Conservation (phyloP, 2,329 filamentous ascomycete species). For the Hirsutella thompsonii region DNA sequence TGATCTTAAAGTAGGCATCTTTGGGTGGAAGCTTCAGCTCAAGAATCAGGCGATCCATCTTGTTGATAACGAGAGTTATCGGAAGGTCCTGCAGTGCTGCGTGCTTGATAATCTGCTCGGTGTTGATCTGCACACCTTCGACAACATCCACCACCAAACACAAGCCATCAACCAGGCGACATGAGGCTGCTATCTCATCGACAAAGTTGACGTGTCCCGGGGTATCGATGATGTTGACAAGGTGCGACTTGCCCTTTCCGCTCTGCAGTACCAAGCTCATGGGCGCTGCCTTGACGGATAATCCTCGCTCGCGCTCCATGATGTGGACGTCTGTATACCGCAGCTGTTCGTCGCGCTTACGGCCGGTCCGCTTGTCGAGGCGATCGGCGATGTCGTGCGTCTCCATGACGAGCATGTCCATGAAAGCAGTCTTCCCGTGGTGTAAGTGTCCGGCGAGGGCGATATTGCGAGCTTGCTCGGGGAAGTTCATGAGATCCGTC, state of each 20-base stretch:
- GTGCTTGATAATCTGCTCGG: constrained; percentile 94
- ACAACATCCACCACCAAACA: constrained; percentile 92
- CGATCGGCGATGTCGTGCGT: constrained; percentile 78
- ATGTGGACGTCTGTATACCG: constrained; percentile 90
- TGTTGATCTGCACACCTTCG: constrained; percentile 97
- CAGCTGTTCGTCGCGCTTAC: constrained; percentile 75
- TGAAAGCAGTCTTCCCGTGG: constrained; percentile 94
- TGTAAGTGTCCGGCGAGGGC: constrained; percentile 87
- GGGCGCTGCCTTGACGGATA: constrained; percentile 85
- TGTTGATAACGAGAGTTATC: constrained; percentile 85
- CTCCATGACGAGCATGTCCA: constrained; percentile 96
- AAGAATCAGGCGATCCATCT: constrained; percentile 89
- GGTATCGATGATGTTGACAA: constrained; percentile 91
- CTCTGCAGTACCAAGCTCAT: constrained; percentile 88
- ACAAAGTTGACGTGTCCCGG: constrained; percentile 98
- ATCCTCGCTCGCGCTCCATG: constrained; percentile 74
- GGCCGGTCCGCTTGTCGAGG: constrained; percentile 69
- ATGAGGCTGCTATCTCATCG: constrained; percentile 82
- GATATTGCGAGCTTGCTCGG: constrained; percentile 86
- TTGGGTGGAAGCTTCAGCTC: constrained; percentile 88
- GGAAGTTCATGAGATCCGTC: constrained; percentile 92
- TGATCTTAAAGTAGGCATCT: constrained; percentile 97
- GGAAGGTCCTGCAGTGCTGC: constrained; percentile 83
- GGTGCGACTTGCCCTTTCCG: constrained; percentile 85
- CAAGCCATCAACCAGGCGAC: constrained; percentile 81